Conservation (phyloP, 345 rosid species). For the Aethionema arabicum region DNA sequence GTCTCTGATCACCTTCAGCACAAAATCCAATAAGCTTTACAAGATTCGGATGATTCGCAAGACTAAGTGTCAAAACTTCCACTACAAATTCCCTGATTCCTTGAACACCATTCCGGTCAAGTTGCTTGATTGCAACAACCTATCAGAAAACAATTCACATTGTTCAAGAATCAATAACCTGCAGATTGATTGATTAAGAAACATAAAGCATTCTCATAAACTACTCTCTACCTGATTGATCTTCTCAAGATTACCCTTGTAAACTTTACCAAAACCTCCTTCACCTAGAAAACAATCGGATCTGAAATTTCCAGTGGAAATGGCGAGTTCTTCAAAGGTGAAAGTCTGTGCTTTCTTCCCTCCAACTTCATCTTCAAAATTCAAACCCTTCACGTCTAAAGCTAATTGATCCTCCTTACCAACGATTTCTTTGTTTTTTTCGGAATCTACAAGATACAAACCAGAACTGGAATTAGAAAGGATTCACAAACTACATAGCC, state of each 20-base stretch:
- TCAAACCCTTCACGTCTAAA: conserved; percentile 41
- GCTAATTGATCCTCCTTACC: conserved; percentile 43
- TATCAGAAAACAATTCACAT: conserved; percentile 20
- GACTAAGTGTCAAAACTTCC: conserved; percentile 71
- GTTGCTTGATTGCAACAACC: conserved; percentile 89
- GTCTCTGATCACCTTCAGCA: conserved; percentile 77
- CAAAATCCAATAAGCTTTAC: conserved; percentile 84
- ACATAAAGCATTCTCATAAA: background rate
- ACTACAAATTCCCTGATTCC: conserved; percentile 79
- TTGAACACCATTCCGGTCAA: conserved; percentile 69
- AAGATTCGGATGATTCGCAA: conserved; percentile 71
- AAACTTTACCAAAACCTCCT: conserved; percentile 91
- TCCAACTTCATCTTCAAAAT: conserved; percentile 43
- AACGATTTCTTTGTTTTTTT: conserved; percentile 38
- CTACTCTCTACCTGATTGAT: conserved; percentile 49
- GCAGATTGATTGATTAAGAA: background rate
- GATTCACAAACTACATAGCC: background rate
- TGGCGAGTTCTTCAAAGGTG: conserved; percentile 52
- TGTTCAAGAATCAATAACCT: background rate
- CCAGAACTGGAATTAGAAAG: background rate
- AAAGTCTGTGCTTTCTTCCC: conserved; percentile 50
- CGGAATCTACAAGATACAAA: conserved; percentile 17
- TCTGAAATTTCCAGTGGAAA: conserved; percentile 53
- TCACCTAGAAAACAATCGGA: conserved; percentile 64
- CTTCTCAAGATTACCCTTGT: conserved; percentile 57